These are phyloP conservation scores for Rutstroemia sp. DNA, from an alignment of 2,329 filamentous ascomycete genomes.

Conservation along the genomic window DNA sequence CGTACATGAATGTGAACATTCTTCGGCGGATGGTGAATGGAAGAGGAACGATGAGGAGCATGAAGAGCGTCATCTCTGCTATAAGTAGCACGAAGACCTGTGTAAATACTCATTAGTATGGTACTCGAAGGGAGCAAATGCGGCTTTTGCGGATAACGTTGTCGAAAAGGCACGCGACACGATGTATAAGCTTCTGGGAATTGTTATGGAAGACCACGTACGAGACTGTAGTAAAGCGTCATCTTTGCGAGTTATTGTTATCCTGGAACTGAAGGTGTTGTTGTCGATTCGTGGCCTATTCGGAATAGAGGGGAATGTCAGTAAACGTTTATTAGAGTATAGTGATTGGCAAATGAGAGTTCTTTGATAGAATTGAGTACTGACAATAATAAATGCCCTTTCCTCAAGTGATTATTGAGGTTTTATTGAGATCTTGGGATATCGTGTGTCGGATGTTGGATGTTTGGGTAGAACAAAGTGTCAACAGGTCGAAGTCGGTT, in stretches of 20 bases:
- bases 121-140: constrained; percentile 12
- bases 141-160: neutral
- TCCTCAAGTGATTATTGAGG: neutral
- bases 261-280: constrained; percentile 1
- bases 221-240: constrained; percentile 45
- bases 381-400: neutral
- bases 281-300: constrained; percentile 20
- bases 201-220: constrained; percentile 27
- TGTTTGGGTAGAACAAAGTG: neutral
- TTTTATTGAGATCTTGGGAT: neutral
- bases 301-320: neutral
- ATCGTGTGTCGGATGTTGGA: neutral
- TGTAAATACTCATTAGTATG: neutral
- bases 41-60: constrained; percentile 75
- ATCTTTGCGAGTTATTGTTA: constrained; percentile 30
- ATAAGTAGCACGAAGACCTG: constrained; percentile 80
- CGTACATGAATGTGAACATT: constrained; percentile 69
- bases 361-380: neutral
- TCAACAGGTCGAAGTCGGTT: constrained; percentile 1
- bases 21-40: constrained; percentile 57
- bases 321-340: neutral
- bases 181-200: neutral
- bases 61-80: constrained; percentile 75
- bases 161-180: neutral
- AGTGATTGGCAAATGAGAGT: neutral